Conservation (phyloP, 768 basidiomycete genomes). For the Serpula lacrymans region DNA sequence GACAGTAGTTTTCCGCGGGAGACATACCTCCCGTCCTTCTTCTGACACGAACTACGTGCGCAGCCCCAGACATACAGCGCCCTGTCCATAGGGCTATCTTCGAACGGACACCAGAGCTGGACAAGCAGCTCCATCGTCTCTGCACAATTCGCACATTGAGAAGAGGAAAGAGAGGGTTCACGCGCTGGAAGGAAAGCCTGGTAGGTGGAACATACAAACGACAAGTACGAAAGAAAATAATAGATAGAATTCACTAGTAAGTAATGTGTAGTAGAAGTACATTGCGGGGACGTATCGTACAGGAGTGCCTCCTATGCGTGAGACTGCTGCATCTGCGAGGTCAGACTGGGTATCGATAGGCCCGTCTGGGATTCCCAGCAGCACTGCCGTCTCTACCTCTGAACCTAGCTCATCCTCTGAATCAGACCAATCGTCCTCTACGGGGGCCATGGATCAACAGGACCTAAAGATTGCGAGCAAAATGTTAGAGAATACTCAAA, state of each 20-base stretch:
- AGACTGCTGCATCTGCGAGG: slow-evolving; percentile 74
- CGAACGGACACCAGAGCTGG: slow-evolving; percentile 89
- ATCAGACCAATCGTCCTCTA: slow-evolving; percentile 74
- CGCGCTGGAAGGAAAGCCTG: slow-evolving; percentile 72
- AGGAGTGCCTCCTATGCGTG: slow-evolving; percentile 87
- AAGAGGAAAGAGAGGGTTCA: slow-evolving; percentile 60
- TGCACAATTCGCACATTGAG: slow-evolving; percentile 69
- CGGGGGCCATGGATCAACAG: slow-evolving; percentile 16
- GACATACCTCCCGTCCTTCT: slow-evolving; percentile 74
- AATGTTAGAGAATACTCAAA: slow-evolving; percentile 5
- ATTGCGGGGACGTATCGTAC: slow-evolving; percentile 63
- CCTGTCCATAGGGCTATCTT: slow-evolving; percentile 80
- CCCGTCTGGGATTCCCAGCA: slow-evolving; percentile 82
- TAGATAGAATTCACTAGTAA: slow-evolving; percentile 39
- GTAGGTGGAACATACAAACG: slow-evolving; percentile 12
- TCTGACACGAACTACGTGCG: slow-evolving; percentile 64
- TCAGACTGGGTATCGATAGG: slow-evolving; percentile 53
- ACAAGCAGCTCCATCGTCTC: slow-evolving; percentile 77
- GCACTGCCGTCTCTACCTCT: slow-evolving; percentile 66
- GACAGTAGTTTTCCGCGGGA: slow-evolving; percentile 5
- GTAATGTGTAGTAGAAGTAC: slow-evolving; percentile 45
- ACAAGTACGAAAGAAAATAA: slow-evolving; percentile 33
- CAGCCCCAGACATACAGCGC: slow-evolving; percentile 88
- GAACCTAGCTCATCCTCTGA: slow-evolving; percentile 62
- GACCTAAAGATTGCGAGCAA: slow-evolving; percentile 11